phyloP scores from a whole-genome alignment of 306 rosid genomes.

The Gastrolobium villosum region DNA sequence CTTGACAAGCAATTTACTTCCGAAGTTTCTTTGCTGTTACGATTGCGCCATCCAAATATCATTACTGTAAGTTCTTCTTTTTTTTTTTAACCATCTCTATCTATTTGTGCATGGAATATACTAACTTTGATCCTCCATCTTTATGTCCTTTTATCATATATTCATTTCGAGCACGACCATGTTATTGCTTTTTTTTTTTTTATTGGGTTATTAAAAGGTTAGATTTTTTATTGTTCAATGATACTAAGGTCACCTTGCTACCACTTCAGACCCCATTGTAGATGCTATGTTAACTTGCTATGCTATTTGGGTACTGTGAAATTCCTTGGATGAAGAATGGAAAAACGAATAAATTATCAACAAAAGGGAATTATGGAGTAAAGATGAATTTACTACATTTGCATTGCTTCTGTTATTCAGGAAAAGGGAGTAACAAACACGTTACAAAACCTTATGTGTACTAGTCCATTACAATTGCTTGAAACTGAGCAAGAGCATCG shows the following conservation, averaged over 20 bases:
- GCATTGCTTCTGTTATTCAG: not conserved
- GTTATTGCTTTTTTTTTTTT: not conserved
- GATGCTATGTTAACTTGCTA: not conserved
- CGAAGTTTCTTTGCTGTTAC: slow-evolving; percentile 88
- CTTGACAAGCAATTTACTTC: slow-evolving; percentile 89
- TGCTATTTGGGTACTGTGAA: not conserved
- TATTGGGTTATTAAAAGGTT: not conserved
- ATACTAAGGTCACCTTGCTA: not conserved
- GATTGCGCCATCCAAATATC: slow-evolving; percentile 87
- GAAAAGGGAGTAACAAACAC: not conserved
- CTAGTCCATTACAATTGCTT: not conserved
- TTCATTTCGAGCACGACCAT: not conserved
- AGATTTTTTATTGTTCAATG: not conserved
- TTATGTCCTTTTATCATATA: not conserved
- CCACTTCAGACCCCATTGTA: not conserved
- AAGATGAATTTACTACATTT: not conserved
- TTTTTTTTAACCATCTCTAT: not conserved
- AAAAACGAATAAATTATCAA: not conserved
- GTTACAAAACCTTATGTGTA: not conserved
- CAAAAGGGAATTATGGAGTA: slow-evolving; percentile 11
- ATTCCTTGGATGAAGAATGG: not conserved
- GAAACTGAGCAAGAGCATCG: not conserved
- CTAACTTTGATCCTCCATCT: not conserved
- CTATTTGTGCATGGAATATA: not conserved
- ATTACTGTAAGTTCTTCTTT: slow-evolving; percentile 71